These are phyloP conservation scores for Phlebiopsis gigantea DNA, from an alignment of 768 basidiomycete genomes.

Conservation along the genomic window DNA sequence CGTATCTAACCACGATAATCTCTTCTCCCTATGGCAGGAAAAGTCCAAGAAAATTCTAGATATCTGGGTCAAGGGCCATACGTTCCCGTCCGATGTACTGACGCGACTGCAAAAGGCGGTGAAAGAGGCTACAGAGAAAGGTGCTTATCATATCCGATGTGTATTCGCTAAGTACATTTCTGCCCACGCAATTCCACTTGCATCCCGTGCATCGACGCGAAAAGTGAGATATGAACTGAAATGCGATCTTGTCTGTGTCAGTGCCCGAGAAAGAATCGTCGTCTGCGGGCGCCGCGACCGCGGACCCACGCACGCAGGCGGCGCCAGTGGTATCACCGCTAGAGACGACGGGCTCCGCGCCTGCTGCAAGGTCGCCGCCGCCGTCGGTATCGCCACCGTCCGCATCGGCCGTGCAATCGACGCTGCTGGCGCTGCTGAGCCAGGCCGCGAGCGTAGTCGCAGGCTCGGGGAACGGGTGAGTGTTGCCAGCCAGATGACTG, in stretches of 20 bases:
- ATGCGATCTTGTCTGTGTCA: conserved; percentile 56
- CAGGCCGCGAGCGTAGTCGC: conserved; percentile 42
- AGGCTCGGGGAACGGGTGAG: conserved; percentile 35
- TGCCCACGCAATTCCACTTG: conserved; percentile 62
- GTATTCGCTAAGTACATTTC: conserved; percentile 81
- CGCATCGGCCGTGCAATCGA: conserved; percentile 47
- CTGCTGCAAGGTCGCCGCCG: conserved; percentile 6
- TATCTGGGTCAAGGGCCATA: conserved; percentile 91
- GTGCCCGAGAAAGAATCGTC: conserved; percentile 30
- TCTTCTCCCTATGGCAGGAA: conserved; percentile 53
- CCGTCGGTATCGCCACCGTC: conserved; percentile 26
- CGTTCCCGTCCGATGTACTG: conserved; percentile 78
- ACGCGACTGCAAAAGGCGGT: conserved; percentile 67
- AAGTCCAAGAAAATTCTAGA: conserved; percentile 96
- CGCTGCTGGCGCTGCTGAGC: conserved; percentile 63
- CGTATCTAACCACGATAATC: background rate
- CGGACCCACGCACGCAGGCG: conserved; percentile 16
- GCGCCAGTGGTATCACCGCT: conserved; percentile 16
- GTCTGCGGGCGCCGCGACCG: conserved; percentile 15
- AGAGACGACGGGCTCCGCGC: conserved; percentile 14
- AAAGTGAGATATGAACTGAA: conserved; percentile 68
- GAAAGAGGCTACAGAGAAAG: conserved; percentile 63
- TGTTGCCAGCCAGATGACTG: conserved; percentile 1
- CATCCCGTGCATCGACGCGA: conserved; percentile 40
- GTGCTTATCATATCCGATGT: conserved; percentile 72